phyloP scores from a whole-genome alignment of 225 moss, liverwort and hornwort genomes.

The Takakia lepidozioides region DNA sequence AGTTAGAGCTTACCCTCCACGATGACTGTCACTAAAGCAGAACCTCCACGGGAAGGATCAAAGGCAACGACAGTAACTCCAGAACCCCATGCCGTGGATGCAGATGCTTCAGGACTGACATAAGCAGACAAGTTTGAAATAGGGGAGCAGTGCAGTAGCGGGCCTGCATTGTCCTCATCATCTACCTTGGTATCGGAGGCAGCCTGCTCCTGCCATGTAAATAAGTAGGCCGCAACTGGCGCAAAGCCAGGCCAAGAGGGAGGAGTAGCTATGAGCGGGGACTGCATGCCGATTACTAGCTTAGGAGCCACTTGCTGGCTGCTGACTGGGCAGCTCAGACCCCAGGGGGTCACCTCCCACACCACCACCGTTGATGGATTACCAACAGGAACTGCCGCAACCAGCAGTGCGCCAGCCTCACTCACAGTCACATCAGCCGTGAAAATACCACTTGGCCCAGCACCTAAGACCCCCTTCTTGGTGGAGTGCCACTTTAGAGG shows the following conservation, averaged over 20 bases:
- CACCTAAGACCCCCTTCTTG: slow-evolving; percentile 84
- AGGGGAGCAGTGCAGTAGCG: slow-evolving; percentile 74
- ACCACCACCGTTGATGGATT: slow-evolving; percentile 92
- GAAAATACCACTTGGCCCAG: slow-evolving; percentile 92
- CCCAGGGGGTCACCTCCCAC: slow-evolving; percentile 90
- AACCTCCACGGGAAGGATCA: slow-evolving; percentile 87
- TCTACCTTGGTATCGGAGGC: slow-evolving; percentile 38
- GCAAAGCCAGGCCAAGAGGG: slow-evolving; percentile 82
- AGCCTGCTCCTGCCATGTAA: slow-evolving; percentile 83
- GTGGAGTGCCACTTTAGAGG: slow-evolving; percentile 73
- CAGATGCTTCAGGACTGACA: slow-evolving; percentile 65
- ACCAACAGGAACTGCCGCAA: slow-evolving; percentile 88
- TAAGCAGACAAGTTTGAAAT: slow-evolving; percentile 90
- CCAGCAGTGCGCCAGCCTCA: slow-evolving; percentile 67
- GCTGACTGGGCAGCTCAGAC: slow-evolving; percentile 36
- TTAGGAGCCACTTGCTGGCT: slow-evolving; percentile 62
- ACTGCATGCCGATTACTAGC: slow-evolving; percentile 57
- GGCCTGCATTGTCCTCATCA: slow-evolving; percentile 61
- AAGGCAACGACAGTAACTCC: slow-evolving; percentile 76
- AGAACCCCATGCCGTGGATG: slow-evolving; percentile 76
- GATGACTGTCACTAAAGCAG: slow-evolving; percentile 63
- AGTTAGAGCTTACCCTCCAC: slow-evolving; percentile 57
- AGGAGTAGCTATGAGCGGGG: slow-evolving; percentile 49
- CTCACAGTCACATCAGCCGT: slow-evolving; percentile 71
- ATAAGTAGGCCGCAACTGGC: slow-evolving; percentile 74